Evolutionary conservation across 108 stramenopile species (phyloP).

Genomic region (Bacterosira constricta): DNA sequence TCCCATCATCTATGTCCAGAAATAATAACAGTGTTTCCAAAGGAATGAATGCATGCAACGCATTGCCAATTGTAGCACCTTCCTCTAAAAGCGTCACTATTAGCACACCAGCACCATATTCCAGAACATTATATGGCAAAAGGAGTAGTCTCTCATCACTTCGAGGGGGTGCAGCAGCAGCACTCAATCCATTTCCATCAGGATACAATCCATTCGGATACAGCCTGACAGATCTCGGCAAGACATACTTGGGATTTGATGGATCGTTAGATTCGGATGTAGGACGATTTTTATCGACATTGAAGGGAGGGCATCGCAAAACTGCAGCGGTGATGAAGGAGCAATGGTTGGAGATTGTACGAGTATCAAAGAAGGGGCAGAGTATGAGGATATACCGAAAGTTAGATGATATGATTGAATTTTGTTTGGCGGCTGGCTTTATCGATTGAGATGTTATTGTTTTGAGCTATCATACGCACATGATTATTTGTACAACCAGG

Average conservation of each 20-base stretch:
- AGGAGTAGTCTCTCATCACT: not conserved
- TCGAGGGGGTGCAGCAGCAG: conserved; percentile 43
- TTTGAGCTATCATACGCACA: not conserved
- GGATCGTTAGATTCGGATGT: conserved; percentile 75
- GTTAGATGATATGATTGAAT: conserved; percentile 66
- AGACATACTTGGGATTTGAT: conserved; percentile 63
- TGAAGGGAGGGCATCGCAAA: conserved; percentile 60
- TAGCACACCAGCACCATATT: not conserved
- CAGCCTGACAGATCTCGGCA: conserved; percentile 65
- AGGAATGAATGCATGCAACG: not conserved
- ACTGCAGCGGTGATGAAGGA: conserved; percentile 48
- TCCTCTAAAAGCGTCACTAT: not conserved
- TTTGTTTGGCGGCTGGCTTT: conserved; percentile 74
- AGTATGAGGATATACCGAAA: conserved; percentile 76
- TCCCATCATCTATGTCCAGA: not conserved
- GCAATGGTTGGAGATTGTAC: conserved; percentile 78
- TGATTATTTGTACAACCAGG: conserved; percentile 67
- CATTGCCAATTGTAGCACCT: not conserved
- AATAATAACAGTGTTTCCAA: not conserved
- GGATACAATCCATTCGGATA: conserved; percentile 84
- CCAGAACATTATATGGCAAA: not conserved
- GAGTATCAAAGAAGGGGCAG: conserved; percentile 73
- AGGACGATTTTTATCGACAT: conserved; percentile 69
- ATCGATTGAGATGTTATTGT: conserved; percentile 48
- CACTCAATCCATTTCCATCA: conserved; percentile 50